A percentile compares a stretch with the other conserved stretches of the same genome.
phyloP scores from a whole-genome alignment of 1,284 basidiomycete species.

The Trichosporon faecale region DNA sequence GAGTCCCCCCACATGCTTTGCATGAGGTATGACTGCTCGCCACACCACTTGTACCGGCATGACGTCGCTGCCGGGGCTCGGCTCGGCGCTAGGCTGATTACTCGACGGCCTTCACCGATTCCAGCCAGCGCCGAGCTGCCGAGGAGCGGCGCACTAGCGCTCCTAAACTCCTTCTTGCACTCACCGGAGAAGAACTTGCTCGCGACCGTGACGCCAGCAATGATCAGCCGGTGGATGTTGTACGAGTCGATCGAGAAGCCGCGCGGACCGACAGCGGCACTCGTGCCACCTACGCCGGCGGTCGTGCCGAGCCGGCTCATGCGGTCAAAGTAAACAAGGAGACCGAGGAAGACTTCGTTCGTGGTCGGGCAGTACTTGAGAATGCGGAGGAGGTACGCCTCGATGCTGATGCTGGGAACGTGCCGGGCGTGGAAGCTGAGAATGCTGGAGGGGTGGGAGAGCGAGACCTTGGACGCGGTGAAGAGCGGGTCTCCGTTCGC shows the following conservation, averaged over 20 bases:
- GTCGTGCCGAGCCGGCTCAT: conserved; percentile 55
- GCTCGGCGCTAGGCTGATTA: no score
- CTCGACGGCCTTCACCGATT: neutral
- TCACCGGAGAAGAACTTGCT: conserved; percentile 88
- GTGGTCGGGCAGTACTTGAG: conserved; percentile 98
- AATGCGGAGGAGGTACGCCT: conserved; percentile 90
- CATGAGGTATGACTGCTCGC: neutral
- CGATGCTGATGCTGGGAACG: conserved; percentile 89
- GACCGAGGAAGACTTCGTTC: conserved; percentile 91
- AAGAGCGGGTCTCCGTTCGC: conserved; percentile 32
- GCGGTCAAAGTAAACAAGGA: conserved; percentile 95
- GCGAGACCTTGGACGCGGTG: conserved; percentile 72
- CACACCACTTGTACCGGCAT: neutral
- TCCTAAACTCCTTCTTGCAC: conserved; percentile 15
- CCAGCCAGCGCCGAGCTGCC: neutral
- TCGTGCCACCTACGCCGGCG: conserved; percentile 35
- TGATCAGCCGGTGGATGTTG: conserved; percentile 93
- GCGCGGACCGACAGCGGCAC: conserved; percentile 40
- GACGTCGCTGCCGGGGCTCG: neutral
- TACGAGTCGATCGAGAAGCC: conserved; percentile 94
- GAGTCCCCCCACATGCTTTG: no score
- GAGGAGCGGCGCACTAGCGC: neutral
- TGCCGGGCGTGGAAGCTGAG: conserved; percentile 95
- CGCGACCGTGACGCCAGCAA: conserved; percentile 95
- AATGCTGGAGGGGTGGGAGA: conserved; percentile 74